phyloP scores from a whole-genome alignment of 2,329 filamentous ascomycete genomes.

The Penicillium occitanis region DNA sequence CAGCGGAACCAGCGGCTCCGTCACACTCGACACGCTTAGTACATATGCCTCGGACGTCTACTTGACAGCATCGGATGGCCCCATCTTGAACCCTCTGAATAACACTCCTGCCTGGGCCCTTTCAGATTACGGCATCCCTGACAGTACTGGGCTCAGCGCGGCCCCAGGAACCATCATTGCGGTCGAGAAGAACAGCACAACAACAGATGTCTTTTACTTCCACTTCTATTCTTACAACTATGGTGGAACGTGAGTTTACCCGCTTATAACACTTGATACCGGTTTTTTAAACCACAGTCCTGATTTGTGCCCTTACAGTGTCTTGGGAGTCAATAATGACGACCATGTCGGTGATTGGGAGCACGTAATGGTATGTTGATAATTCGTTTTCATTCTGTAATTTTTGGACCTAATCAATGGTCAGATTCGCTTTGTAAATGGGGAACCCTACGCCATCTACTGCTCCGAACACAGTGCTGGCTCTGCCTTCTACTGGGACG shows the following conservation, averaged over 20 bases:
- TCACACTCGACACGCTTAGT: background rate
- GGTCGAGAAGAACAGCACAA: conserved; percentile 10
- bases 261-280: background rate
- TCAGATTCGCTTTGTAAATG: background rate
- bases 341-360: background rate
- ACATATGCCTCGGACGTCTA: background rate
- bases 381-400: background rate
- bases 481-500: conserved; percentile 14
- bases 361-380: background rate
- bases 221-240: conserved; percentile 19
- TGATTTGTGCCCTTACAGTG: background rate
- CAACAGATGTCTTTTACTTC: conserved; percentile 17
- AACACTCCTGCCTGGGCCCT: conserved; percentile 8
- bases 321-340: background rate
- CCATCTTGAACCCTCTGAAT: conserved; percentile 8
- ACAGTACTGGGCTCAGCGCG: background rate
- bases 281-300: background rate
- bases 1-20: background rate
- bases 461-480: conserved; percentile 12
- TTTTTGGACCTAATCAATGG: background rate
- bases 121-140: conserved; percentile 10
- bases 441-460: conserved; percentile 8
- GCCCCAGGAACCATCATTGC: conserved; percentile 13
- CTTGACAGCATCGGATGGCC: conserved; percentile 8
- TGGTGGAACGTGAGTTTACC: conserved; percentile 5